These are phyloP conservation scores for Botrytis deweyae DNA, from an alignment of 2,329 filamentous ascomycete species.

Conservation along the genomic window DNA sequence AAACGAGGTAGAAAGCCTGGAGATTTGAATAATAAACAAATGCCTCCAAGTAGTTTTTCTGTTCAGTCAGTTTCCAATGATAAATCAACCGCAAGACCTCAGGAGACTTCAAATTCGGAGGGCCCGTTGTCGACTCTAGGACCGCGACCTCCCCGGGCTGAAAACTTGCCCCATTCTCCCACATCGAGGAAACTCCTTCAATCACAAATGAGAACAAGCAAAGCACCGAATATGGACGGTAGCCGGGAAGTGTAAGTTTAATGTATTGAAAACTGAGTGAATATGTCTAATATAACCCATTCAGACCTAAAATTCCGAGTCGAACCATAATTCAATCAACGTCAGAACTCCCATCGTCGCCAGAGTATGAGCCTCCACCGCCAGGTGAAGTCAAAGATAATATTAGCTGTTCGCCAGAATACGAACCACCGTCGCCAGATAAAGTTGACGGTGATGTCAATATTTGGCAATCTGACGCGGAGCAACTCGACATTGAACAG, in stretches of 20 bases:
- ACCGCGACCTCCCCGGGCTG: neutral
- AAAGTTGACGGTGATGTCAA: neutral
- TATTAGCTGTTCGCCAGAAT: slow-evolving; percentile 14
- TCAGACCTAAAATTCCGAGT: neutral
- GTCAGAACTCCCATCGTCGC: slow-evolving; percentile 8
- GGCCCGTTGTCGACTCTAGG: neutral
- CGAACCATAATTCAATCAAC: neutral
- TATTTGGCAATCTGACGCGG: slow-evolving; percentile 9
- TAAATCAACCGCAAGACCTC: neutral
- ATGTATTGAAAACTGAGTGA: neutral
- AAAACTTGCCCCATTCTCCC: neutral
- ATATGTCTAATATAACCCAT: neutral
- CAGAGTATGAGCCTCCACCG: slow-evolving; percentile 22
- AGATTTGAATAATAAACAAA: neutral
- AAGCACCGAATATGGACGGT: neutral
- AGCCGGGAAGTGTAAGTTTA: neutral
- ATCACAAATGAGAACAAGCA: neutral
- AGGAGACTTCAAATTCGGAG: neutral
- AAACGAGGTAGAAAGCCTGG: slow-evolving; percentile 23
- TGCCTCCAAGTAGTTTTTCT: neutral
- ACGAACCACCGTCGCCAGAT: slow-evolving; percentile 23
- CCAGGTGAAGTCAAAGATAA: neutral
- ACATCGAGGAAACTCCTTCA: neutral
- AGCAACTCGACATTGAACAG: slow-evolving; percentile 5
- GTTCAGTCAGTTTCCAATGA: neutral